Evolutionary conservation across 441 rosid genomes (phyloP), one percentile per base, ranked within the genome.

Genomic region (Populus trichocarpa): DNA sequence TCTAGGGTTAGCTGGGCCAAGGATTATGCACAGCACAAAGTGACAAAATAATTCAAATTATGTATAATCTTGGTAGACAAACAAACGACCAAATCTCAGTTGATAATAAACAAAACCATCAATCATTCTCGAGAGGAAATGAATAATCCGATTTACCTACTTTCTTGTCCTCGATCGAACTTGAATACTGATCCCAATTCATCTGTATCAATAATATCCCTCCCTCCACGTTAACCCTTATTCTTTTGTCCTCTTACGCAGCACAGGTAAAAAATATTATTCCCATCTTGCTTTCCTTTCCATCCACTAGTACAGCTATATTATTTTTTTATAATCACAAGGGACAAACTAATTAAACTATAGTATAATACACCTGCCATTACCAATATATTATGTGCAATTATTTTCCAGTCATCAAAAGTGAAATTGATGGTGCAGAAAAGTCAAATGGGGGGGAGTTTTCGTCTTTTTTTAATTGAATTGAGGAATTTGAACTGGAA

Each of bases 121-220:
- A 83, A 85, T 86, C 86, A 79, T 76, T 83, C 80, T 79, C 86
- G 12, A 3, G n/a, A 72, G 11, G 25, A 75, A 75, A 67, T 67
- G 76, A 79, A 76, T 77, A 73, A 77, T 69, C 64, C 9, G 10
- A 46, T 64, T 38, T 69, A 12, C 10, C 67, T 16, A 6, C 73
- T 70, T 70, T 73, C 67, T 65, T 72, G 30, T 38, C 38, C 32
- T 65, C 42, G 23, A 77, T 73, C 71, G 57, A 30, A 70, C 18
- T 77, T 77, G 75, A 80, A 67, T 76, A 79, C 84, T 50, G 72
- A 88, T 86, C 89, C 86, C 87, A 75, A 84, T 75, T 50, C 77
- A 9, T 74, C 59, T 33, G 22, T 76, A 50, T 69, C 79, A 25
- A 25, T 25, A 25, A 25, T 25, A 25, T 67, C 76, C 64, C 33